Base-by-base conservation (phyloP, 371 early-diverging fungal genomes). In the Hamiltosporidium magnivora region DNA sequence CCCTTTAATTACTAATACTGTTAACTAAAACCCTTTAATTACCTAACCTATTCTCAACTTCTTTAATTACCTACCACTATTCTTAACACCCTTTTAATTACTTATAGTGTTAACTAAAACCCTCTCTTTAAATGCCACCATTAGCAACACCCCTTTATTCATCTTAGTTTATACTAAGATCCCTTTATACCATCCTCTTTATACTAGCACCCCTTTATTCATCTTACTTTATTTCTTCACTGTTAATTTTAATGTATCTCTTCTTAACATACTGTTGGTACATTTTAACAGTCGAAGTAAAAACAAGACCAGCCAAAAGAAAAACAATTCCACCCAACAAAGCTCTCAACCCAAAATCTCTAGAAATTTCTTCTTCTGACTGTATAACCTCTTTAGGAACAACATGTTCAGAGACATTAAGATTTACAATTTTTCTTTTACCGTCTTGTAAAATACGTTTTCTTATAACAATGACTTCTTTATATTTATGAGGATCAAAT, bases 201-300 rank as follows among this genome's bases (percentile, higher is more conserved):
- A 54, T 54, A 54, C 4, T 9, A 54, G 0, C 25, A 9, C 14
- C 4, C 6, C 54, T 14, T 54, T 54, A n/a, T 3, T 9, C 14
- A n/a, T 54, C 54, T 54, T 9, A 36, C 60, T 40, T 4, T n/a
- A 63, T 53, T 11, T 54, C 53, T 1, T 71, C 25, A 25, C 25
- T 25, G 25, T 25, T 61, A 49, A 42, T 55, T 43, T 52, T 37
- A 52, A 66, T 44, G 52, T 67, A 63, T 61, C 52, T 61, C 44
- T 72, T 71, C 42, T 44, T 44, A 46, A 76, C 63, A 1, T 64
- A 39, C 25, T 54, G 72, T 36, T 68, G 75, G 44, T 75, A 75
- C 44, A 73, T 55, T 67, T 72, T 78, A 44, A 78, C 54, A n/a
- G 73, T 73, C 39, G 72, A 69, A n/a, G 76, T 74, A 53, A 78